phyloP scores from a whole-genome alignment of 2,329 filamentous ascomycete genomes.

The Colletotrichum siamense region DNA sequence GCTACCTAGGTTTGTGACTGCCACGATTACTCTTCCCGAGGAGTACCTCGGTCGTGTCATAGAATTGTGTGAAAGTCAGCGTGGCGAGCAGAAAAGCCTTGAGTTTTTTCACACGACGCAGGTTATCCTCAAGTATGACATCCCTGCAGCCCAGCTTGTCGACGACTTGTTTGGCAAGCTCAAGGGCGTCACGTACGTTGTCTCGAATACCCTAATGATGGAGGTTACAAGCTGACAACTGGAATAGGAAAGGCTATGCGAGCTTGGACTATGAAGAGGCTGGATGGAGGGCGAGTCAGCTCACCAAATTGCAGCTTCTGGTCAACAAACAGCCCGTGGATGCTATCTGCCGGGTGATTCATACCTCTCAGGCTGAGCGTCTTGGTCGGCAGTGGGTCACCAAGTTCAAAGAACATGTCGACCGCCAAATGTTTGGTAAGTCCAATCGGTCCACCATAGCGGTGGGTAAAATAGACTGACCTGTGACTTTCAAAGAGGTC shows the following conservation, averaged over 20 bases:
- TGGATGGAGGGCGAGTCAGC: conserved; percentile 79
- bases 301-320: conserved; percentile 89
- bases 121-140: conserved; percentile 91
- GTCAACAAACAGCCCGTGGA: conserved; percentile 95
- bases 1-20: conserved; percentile 65
- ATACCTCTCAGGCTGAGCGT: conserved; percentile 79
- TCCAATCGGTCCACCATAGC: too few species aligned
- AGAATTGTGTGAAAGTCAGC: conserved; percentile 89
- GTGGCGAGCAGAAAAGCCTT: conserved; percentile 85
- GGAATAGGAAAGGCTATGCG: conserved; percentile 80
- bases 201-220: background rate
- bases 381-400: conserved; percentile 88
- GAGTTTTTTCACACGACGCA: conserved; percentile 92
- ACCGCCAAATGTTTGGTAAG: conserved; percentile 86
- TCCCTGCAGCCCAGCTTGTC: conserved; percentile 88
- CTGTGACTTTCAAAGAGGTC: conserved; percentile 64
- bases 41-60: conserved; percentile 95
- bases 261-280: conserved; percentile 97
- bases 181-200: conserved; percentile 76
- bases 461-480: background rate
- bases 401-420: conserved; percentile 97
- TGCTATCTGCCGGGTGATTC: conserved; percentile 89
- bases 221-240: background rate
- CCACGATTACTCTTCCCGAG: conserved; percentile 89
- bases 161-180: conserved; percentile 98